These are phyloP conservation scores for Rhypophila decipiens DNA, from an alignment of 495 filamentous ascomycete species.

Conservation along the genomic window DNA sequence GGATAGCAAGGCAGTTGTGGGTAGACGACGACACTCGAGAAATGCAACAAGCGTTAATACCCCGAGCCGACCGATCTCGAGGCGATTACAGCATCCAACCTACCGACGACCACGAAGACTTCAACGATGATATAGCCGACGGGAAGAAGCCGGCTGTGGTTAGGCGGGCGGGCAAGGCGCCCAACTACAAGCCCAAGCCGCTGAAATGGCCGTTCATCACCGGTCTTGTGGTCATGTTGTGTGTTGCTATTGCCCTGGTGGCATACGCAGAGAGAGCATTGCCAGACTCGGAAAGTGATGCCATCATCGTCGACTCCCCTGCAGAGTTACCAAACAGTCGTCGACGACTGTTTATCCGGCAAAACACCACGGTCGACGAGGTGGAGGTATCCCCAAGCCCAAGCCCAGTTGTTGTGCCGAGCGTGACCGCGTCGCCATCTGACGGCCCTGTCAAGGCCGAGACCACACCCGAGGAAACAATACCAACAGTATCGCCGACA, in stretches of 20 bases:
- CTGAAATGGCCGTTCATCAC: slow-evolving; percentile 28
- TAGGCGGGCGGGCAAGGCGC: slow-evolving; percentile 5
- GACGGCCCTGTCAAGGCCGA: too few species aligned
- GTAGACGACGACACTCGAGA: background rate
- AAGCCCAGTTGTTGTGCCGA: too few species aligned
- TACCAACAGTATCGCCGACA: too few species aligned
- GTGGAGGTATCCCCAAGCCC: too few species aligned
- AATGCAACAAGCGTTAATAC: slow-evolving; percentile 15
- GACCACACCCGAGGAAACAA: too few species aligned
- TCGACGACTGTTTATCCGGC: too few species aligned
- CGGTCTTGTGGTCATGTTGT: slow-evolving; percentile 16
- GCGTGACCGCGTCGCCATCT: too few species aligned
- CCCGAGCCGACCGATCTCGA: slow-evolving; percentile 5
- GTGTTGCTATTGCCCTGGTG: slow-evolving; percentile 21
- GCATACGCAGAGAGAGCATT: slow-evolving; percentile 21
- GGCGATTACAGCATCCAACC: slow-evolving; percentile 23
- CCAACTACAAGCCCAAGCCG: slow-evolving; percentile 27
- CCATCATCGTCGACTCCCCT: slow-evolving; percentile 12
- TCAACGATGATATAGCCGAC: background rate
- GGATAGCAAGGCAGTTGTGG: background rate
- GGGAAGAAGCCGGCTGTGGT: slow-evolving; percentile 1
- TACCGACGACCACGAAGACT: slow-evolving; percentile 19
- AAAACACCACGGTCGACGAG: too few species aligned
- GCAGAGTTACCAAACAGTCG: too few species aligned
- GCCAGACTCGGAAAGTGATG: slow-evolving; percentile 25